A percentile compares a stretch with the other conserved stretches of the same genome.
These are phyloP conservation scores for Gonium pectorale DNA, from an alignment of 139 green algal genomes.

Conservation along the genomic window DNA sequence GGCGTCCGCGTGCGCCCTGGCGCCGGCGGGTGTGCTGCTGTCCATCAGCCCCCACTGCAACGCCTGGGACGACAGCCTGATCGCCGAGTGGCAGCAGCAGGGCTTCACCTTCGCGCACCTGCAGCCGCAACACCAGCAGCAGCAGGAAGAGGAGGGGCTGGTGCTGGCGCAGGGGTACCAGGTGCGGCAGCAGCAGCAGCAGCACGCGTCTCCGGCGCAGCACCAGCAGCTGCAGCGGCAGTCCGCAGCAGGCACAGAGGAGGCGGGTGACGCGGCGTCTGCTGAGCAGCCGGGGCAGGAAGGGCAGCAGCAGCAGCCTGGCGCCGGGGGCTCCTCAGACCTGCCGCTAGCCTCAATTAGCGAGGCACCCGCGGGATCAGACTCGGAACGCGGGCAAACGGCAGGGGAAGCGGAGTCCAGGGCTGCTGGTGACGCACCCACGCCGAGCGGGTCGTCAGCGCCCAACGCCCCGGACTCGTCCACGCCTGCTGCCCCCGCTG, in stretches of 20 bases:
- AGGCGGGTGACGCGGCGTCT: neutral
- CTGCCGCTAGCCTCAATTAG: too few species aligned
- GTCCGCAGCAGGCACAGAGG: neutral
- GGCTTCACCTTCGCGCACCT: slow-evolving; percentile 34
- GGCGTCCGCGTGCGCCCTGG: neutral
- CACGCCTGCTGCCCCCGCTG: neutral
- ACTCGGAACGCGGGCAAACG: too few species aligned
- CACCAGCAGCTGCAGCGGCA: neutral
- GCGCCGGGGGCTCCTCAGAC: too few species aligned
- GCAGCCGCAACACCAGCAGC: neutral
- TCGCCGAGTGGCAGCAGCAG: slow-evolving; percentile 29
- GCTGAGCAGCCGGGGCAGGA: neutral
- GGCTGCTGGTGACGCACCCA: too few species aligned
- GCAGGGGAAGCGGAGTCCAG: too few species aligned
- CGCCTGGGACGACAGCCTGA: slow-evolving; percentile 34
- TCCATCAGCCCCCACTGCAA: slow-evolving; percentile 46
- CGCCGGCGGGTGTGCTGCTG: slow-evolving; percentile 43
- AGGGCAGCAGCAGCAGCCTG: slow-evolving; percentile 16
- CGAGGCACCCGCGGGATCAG: too few species aligned
- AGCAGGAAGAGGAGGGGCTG: neutral
- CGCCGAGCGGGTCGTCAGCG: too few species aligned
- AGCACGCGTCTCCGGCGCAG: neutral
- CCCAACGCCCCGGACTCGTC: too few species aligned
- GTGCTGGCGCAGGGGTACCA: neutral
- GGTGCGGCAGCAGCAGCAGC: neutral